These are phyloP conservation scores for Fonsecaea multimorphosa DNA, from an alignment of 2,329 filamentous ascomycete genomes.

Conservation along the genomic window DNA sequence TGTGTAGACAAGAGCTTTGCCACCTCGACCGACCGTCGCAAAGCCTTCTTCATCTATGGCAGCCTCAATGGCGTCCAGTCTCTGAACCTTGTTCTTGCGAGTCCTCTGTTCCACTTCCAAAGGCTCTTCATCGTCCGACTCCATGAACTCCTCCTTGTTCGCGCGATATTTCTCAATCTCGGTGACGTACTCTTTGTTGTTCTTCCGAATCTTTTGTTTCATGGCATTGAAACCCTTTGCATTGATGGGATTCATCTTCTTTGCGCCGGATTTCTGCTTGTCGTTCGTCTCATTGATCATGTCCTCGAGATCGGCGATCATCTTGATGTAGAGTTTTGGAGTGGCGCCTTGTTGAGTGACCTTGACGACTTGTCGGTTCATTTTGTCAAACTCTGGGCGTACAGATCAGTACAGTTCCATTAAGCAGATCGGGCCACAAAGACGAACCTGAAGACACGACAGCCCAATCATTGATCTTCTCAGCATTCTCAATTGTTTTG, in stretches of 20 bases:
- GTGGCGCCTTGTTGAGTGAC: conserved; percentile 76
- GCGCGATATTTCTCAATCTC: conserved; percentile 87
- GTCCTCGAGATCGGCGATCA: conserved; percentile 91
- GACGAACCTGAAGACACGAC: conserved; percentile 82
- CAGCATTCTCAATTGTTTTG: conserved; percentile 89
- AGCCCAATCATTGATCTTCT: conserved; percentile 98
- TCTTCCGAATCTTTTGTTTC: conserved; percentile 98
- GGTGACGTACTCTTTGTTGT: conserved; percentile 89
- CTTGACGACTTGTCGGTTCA: conserved; percentile 84
- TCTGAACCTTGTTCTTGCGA: conserved; percentile 53
- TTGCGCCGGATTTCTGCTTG: conserved; percentile 87
- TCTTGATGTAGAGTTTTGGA: conserved; percentile 91
- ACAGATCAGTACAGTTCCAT: conserved; percentile 15
- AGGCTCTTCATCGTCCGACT: conserved; percentile 75
- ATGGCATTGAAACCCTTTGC: conserved; percentile 93
- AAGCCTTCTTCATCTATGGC: conserved; percentile 81
- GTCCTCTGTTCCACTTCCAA: conserved; percentile 53
- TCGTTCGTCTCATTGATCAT: conserved; percentile 90
- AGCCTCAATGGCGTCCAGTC: conserved; percentile 59
- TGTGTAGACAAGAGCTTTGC: conserved; percentile 88
- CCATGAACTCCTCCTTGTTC: conserved; percentile 87
- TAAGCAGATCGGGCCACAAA: neutral
- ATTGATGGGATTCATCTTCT: conserved; percentile 99
- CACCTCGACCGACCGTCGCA: conserved; percentile 84
- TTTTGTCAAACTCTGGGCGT: conserved; percentile 83